These are phyloP conservation scores for Colletotrichum aenigma DNA, from an alignment of 2,329 filamentous ascomycete genomes.

Conservation along the genomic window DNA sequence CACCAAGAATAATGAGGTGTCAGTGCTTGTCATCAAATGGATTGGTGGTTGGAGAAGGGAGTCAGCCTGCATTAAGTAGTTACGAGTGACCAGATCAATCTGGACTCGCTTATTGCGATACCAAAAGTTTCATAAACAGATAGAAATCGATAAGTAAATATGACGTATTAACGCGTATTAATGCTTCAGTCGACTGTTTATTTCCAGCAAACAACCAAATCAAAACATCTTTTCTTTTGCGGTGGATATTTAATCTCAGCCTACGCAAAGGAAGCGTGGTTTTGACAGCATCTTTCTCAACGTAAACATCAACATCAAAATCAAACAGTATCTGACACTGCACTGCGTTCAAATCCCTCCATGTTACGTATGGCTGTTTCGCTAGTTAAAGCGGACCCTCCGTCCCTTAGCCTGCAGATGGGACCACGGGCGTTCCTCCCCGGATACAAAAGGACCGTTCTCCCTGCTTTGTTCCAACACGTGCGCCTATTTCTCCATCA, in stretches of 20 bases:
- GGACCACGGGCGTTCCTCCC: not conserved
- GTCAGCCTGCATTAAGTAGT: not conserved
- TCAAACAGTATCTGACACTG: not conserved
- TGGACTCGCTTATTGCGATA: too few species aligned
- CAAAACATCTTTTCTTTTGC: too few species aligned
- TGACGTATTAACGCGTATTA: accelerated
- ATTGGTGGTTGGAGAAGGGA: not conserved
- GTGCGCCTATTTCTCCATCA: not conserved
- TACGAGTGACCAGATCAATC: too few species aligned
- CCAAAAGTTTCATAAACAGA: too few species aligned
- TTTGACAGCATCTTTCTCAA: not conserved
- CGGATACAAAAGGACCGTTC: not conserved
- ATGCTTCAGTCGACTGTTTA: too few species aligned
- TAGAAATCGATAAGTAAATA: too few species aligned
- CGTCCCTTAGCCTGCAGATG: not conserved
- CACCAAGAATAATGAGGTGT: not conserved
- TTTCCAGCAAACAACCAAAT: too few species aligned
- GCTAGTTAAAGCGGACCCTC: not conserved
- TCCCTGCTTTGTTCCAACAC: not conserved
- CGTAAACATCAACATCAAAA: not conserved
- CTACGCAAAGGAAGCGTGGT: not conserved
- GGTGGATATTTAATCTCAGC: not conserved
- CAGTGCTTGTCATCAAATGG: not conserved
- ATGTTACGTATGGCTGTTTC: not conserved
- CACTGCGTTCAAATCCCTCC: not conserved